Percentiles rank a stretch among this genome's conserved stretches.
phyloP scores from a whole-genome alignment of 2,329 filamentous ascomycete species.

The Aspergillus candidus region DNA sequence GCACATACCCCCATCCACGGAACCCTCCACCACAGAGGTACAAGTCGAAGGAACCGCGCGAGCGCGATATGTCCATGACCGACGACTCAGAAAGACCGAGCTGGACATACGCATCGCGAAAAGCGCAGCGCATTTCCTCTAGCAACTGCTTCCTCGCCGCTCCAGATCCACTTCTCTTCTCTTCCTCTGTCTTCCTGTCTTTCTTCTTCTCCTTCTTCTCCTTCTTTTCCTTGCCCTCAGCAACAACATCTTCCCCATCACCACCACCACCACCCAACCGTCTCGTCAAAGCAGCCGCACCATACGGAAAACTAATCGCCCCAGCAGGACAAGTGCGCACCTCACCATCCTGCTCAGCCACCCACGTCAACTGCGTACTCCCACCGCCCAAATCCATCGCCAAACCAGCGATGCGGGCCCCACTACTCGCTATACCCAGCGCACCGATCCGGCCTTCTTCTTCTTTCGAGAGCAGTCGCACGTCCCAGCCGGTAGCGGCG shows the following conservation, averaged over 20 bases:
- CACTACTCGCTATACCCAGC: conserved; percentile 72
- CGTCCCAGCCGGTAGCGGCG: conserved; percentile 58
- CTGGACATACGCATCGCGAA: conserved; percentile 55
- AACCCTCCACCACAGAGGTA: conserved; percentile 90
- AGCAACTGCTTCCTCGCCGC: conserved; percentile 22
- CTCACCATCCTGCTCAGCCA: conserved; percentile 47
- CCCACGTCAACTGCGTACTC: conserved; percentile 65
- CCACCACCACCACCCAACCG: conserved; percentile 46
- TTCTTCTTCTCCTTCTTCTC: conserved; percentile 52
- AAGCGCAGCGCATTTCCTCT: conserved; percentile 15
- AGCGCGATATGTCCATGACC: conserved; percentile 40
- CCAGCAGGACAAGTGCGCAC: conserved; percentile 49
- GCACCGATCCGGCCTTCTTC: conserved; percentile 80
- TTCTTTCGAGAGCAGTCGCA: conserved; percentile 67
- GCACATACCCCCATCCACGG: conserved; percentile 80
- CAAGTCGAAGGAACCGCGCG: conserved; percentile 55
- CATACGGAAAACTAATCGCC: conserved; percentile 63
- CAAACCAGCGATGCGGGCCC: conserved; percentile 64
- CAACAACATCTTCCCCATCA: conserved; percentile 38
- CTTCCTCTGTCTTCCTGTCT: conserved; percentile 43
- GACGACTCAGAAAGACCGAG: conserved; percentile 52
- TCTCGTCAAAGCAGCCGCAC: conserved; percentile 59
- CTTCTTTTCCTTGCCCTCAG: conserved; percentile 38
- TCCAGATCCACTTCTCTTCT: conserved; percentile 50
- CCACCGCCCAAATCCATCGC: conserved; percentile 84